phyloP scores from a whole-genome alignment of 1,139 yeast species.

The Diutina neorugosa region DNA sequence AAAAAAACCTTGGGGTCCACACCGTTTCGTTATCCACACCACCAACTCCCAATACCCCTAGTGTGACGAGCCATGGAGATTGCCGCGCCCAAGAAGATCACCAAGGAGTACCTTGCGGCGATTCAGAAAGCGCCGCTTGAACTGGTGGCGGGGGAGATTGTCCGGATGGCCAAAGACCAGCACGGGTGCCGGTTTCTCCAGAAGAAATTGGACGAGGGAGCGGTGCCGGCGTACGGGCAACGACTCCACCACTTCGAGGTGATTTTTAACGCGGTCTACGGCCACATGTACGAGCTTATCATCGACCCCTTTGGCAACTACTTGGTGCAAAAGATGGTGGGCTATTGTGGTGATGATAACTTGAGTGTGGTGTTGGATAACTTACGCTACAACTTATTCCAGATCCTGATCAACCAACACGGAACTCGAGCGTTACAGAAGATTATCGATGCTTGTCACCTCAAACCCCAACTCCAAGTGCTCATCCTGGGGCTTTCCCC shows the following conservation, averaged over 20 bases:
- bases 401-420: conserved; percentile 32
- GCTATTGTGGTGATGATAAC: conserved; percentile 25
- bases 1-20: neutral
- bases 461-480: conserved; percentile 21
- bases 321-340: conserved; percentile 16
- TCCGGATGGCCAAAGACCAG: conserved; percentile 57
- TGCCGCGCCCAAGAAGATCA: conserved; percentile 15
- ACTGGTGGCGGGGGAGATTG: conserved; percentile 22
- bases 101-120: conserved; percentile 30
- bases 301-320: conserved; percentile 27
- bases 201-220: conserved; percentile 29
- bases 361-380: conserved; percentile 28
- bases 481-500: conserved; percentile 16
- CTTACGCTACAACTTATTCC: conserved; percentile 28
- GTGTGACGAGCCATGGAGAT: neutral
- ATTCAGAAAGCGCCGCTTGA: conserved; percentile 26
- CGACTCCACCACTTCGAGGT: conserved; percentile 21
- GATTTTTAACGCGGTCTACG: conserved; percentile 27
- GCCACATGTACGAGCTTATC: conserved; percentile 30
- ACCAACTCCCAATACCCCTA: neutral
- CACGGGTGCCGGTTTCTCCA: conserved; percentile 93
- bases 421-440: conserved; percentile 39
- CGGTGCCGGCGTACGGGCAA: neutral
- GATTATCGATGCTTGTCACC: conserved; percentile 26
- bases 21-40: neutral